Base-by-base conservation (phyloP, 345 rosid species). In the Moringa oleifera region DNA sequence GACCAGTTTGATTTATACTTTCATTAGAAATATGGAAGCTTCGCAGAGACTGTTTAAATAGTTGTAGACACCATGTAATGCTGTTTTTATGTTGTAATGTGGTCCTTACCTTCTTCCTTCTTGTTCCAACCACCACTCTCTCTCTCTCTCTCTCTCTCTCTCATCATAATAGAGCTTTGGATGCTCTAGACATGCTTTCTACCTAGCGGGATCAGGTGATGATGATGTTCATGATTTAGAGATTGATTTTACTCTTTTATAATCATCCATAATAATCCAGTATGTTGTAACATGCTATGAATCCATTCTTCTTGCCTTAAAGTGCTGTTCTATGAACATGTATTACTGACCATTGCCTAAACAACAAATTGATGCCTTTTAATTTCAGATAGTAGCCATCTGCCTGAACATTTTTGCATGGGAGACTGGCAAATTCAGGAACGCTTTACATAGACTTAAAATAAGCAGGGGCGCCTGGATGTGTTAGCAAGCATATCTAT, bases 1-100 rank as follows among this genome's bases (percentile, higher is more conserved):
- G 80, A 70, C 81, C 74, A 70, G 67, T 57, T 52, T 20, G 61
- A 60, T 71, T 57, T 41, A 25, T 52, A 25, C 61, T 53, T 66
- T 64, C 66, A 69, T 70, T 63, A 62, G 68, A 71, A 61, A 59
- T 51, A 53, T 51, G 81, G 75, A 71, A 77, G 73, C 67, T 80
- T 80, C 68, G 73, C 51, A 57, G 72, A 73, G 66, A 58, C 76
- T 61, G 73, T 53, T 71, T 59, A 61, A 66, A 53, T 70, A 55
- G 64, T 62, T 64, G 52, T 66, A 52, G 67, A 63, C 66, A 59
- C 71, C 51, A 25, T 59, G 65, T 62, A 62, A 59, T 54, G 28
- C 28, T 21, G 18, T 63, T 53, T 55, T 57, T 53, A 64, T 68
- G 55, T 36, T 68, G 63, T 19, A 16, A 18, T 52, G 77, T 67